Conservation (phyloP, 225 moss, liverwort and hornwort species). For the Lunularia cruciata region DNA sequence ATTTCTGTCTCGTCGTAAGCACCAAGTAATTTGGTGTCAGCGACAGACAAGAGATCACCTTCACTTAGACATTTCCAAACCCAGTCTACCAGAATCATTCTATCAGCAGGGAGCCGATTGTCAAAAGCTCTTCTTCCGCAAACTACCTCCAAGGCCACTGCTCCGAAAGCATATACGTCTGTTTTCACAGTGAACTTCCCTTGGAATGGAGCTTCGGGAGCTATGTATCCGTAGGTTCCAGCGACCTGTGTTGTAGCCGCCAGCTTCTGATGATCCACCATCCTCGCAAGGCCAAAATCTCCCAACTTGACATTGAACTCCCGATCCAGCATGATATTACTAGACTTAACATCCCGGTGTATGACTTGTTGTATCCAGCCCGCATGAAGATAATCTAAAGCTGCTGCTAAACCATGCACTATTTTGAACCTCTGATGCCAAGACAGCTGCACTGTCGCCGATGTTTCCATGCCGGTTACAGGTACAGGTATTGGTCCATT, state of each 20-base stretch:
- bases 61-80: conserved; percentile 43
- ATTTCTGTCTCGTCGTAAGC: conserved; percentile 33
- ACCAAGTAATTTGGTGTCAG: conserved; percentile 21
- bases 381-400: conserved; percentile 57
- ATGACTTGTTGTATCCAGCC: conserved; percentile 58
- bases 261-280: conserved; percentile 14
- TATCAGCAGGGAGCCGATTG: not conserved
- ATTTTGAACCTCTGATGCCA: conserved; percentile 24
- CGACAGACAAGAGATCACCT: conserved; percentile 27
- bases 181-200: conserved; percentile 17
- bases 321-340: conserved; percentile 56
- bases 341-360: conserved; percentile 58
- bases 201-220: conserved; percentile 11
- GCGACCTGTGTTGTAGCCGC: conserved; percentile 20
- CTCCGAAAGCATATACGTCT: conserved; percentile 43
- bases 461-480: not conserved
- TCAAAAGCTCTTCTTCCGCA: conserved; percentile 35
- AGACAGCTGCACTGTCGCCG: not conserved
- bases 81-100: conserved; percentile 42
- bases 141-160: conserved; percentile 37
- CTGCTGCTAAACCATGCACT: conserved; percentile 48
- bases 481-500: conserved; percentile 18
- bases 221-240: conserved; percentile 23
- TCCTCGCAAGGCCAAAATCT: conserved; percentile 50
- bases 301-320: conserved; percentile 62